Conservation (phyloP, 1,284 basidiomycete species). For the Irpex sp. region DNA sequence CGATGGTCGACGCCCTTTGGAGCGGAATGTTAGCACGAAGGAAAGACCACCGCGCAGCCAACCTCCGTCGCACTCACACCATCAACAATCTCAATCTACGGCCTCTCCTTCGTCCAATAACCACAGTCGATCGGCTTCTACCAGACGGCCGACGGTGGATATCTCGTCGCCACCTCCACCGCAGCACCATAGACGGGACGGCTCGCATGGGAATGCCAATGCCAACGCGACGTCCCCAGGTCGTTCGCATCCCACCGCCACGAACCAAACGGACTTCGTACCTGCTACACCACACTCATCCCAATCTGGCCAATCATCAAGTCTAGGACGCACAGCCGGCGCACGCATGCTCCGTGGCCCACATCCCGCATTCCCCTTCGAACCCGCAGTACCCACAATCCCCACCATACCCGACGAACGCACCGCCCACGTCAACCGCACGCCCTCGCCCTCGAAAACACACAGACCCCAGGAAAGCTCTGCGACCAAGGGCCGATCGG, state of each 20-base stretch:
- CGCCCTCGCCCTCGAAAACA: slow-evolving; percentile 32
- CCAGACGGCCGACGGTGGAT: slow-evolving; percentile 7
- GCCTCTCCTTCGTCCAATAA: slow-evolving; percentile 4
- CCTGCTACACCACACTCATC: slow-evolving; percentile 25
- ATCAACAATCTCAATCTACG: slow-evolving; percentile 3
- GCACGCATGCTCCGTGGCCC: slow-evolving; percentile 22
- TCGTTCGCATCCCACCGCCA: slow-evolving; percentile 9
- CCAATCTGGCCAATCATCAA: slow-evolving; percentile 26
- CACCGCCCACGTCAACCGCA: slow-evolving; percentile 7
- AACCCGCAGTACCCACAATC: slow-evolving; percentile 36
- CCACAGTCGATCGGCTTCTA: neutral
- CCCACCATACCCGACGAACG: slow-evolving; percentile 30
- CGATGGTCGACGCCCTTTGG: slow-evolving; percentile 1
- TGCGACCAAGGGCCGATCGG: slow-evolving; percentile 55
- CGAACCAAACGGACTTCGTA: slow-evolving; percentile 15
- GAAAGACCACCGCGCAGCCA: neutral
- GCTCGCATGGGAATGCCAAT: slow-evolving; percentile 7
- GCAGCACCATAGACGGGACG: slow-evolving; percentile 10
- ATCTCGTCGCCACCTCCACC: slow-evolving; percentile 1
- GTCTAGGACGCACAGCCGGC: slow-evolving; percentile 25
- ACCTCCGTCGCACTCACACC: neutral
- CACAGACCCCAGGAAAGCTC: slow-evolving; percentile 28
- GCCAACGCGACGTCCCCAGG: neutral
- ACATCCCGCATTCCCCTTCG: slow-evolving; percentile 39
- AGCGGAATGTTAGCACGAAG: slow-evolving; percentile 11